These are phyloP conservation scores for Hericium coralloides DNA, from an alignment of 768 basidiomycete genomes.

Conservation along the genomic window DNA sequence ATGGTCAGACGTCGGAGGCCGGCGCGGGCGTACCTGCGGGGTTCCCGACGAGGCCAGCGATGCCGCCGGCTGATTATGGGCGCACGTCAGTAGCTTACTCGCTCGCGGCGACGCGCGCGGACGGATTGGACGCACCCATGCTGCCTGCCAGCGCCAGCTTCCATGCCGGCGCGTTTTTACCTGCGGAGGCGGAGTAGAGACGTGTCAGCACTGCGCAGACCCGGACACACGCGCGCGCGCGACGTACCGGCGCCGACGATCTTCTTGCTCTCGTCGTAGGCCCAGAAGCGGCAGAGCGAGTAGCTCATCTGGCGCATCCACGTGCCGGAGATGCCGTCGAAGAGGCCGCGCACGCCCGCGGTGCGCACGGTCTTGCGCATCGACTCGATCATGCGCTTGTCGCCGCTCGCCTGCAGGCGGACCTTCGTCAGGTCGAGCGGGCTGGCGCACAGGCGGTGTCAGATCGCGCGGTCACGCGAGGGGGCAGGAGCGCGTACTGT, in stretches of 20 bases:
- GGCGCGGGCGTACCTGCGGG: slow-evolving; percentile 51
- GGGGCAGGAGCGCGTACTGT: slow-evolving; percentile 40
- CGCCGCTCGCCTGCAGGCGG: slow-evolving; percentile 83
- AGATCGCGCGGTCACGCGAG: neutral
- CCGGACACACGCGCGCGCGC: neutral
- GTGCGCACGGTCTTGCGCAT: slow-evolving; percentile 76
- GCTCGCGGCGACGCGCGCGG: neutral
- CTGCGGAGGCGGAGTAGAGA: slow-evolving; percentile 21
- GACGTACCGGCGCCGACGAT: slow-evolving; percentile 51
- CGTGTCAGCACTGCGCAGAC: neutral
- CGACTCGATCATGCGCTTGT: slow-evolving; percentile 83
- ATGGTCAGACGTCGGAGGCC: neutral
- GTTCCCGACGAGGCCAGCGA: slow-evolving; percentile 85
- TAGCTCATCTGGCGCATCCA: slow-evolving; percentile 92
- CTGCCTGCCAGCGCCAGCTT: slow-evolving; percentile 74
- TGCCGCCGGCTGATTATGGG: slow-evolving; percentile 53
- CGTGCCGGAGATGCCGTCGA: slow-evolving; percentile 82
- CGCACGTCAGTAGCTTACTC: neutral
- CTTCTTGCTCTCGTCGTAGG: slow-evolving; percentile 88
- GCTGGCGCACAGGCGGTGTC: slow-evolving; percentile 26
- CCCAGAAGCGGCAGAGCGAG: slow-evolving; percentile 88
- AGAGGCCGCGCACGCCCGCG: slow-evolving; percentile 64
- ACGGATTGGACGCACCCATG: slow-evolving; percentile 54
- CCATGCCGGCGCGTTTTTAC: slow-evolving; percentile 67
- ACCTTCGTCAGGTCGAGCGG: slow-evolving; percentile 89